Conservation (phyloP, 805 yeast species). For the Ascoidea asiatica region DNA sequence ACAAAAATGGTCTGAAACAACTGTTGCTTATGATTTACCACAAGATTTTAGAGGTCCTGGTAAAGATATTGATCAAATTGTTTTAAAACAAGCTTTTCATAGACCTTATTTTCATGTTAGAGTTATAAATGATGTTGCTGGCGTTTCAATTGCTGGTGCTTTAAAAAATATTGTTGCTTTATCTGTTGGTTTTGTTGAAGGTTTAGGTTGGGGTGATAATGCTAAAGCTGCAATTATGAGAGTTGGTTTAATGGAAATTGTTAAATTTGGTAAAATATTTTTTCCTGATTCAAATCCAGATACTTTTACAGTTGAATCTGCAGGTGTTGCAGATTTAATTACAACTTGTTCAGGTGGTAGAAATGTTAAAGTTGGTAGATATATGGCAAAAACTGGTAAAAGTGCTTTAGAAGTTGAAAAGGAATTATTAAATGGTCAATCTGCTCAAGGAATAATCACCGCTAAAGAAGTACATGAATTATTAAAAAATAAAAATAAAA, state of each 20-base stretch:
- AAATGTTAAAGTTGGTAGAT: slow-evolving; percentile 82
- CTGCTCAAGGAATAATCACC: slow-evolving; percentile 92
- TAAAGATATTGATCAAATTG: slow-evolving; percentile 54
- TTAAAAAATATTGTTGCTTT: slow-evolving; percentile 91
- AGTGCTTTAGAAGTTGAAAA: slow-evolving; percentile 74
- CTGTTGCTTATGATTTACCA: slow-evolving; percentile 81
- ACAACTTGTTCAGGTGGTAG: slow-evolving; percentile 98
- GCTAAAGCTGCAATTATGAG: slow-evolving; percentile 97
- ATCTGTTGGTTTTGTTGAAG: slow-evolving; percentile 96
- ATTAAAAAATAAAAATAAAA: slow-evolving; percentile 26
- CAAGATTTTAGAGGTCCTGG: slow-evolving; percentile 54
- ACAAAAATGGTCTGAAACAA: slow-evolving; percentile 95
- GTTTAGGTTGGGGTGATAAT: slow-evolving; percentile 98
- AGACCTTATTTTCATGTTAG: slow-evolving; percentile 96
- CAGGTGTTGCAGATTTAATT: slow-evolving; percentile 97
- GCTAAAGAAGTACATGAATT: slow-evolving; percentile 85
- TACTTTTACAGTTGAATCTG: slow-evolving; percentile 87
- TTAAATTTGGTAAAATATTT: slow-evolving; percentile 71
- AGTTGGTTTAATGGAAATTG: slow-evolving; percentile 84
- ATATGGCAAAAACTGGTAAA: slow-evolving; percentile 70
- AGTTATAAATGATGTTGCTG: slow-evolving; percentile 86
- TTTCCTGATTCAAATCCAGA: slow-evolving; percentile 61
- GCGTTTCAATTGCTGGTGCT: slow-evolving; percentile 95
- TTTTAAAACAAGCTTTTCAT: slow-evolving; percentile 79
- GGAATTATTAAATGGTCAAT: slow-evolving; percentile 83